A percentile compares a stretch with the other conserved stretches of the same genome.
Conservation (phyloP, 257 asterid genomes). For the Craterostigma plantagineum region DNA sequence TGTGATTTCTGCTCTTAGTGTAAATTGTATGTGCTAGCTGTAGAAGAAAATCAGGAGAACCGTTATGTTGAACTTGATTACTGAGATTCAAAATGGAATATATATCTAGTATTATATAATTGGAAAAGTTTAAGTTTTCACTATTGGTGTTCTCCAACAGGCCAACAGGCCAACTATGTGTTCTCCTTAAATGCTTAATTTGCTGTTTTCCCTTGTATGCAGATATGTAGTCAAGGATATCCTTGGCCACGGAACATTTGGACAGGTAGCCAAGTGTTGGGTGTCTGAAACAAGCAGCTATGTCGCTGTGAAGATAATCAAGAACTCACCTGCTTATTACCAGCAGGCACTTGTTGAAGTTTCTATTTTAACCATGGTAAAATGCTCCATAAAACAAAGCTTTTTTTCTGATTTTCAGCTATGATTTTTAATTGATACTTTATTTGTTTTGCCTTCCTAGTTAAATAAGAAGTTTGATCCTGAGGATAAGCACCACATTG, state of each 20-base stretch:
- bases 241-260: constrained; percentile 98
- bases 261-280: constrained; percentile 99
- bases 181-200: too few species aligned
- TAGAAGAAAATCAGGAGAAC: too few species aligned
- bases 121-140: too few species aligned
- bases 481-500: constrained; percentile 97
- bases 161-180: too few species aligned
- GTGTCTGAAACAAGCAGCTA: constrained; percentile 58
- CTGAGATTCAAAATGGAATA: too few species aligned
- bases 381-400: constrained; percentile 11
- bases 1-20: not conserved
- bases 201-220: constrained; percentile 11
- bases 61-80: too few species aligned
- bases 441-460: constrained; percentile 23
- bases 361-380: constrained; percentile 76
- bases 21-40: too few species aligned
- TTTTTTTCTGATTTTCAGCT: constrained; percentile 7
- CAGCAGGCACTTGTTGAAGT: constrained; percentile 99
- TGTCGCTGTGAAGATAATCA: constrained; percentile 90
- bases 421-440: constrained; percentile 5
- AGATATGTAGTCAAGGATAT: constrained; percentile 88
- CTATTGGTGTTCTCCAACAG: too few species aligned
- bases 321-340: constrained; percentile 93
- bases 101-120: too few species aligned
- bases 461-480: constrained; percentile 94